These are phyloP conservation scores for Laguncularia racemosa DNA, from an alignment of 345 rosid species.

Conservation along the genomic window DNA sequence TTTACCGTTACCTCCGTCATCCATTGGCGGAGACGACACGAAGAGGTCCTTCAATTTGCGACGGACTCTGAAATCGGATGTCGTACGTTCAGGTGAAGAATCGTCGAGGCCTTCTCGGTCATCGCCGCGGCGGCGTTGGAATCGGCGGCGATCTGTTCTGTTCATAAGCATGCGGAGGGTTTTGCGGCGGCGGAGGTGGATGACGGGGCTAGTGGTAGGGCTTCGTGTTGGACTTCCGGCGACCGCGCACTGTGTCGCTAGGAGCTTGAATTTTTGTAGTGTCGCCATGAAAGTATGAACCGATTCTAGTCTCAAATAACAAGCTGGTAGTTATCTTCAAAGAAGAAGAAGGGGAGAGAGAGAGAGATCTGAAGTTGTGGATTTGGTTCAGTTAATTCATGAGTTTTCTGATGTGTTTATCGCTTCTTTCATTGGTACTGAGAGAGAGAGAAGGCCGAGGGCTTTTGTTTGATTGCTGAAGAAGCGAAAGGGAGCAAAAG, in stretches of 20 bases:
- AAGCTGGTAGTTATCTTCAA: neutral
- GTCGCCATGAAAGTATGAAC: slow-evolving; percentile 34
- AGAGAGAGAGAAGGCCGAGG: neutral
- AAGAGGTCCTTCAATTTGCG: slow-evolving; percentile 71
- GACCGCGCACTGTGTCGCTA: slow-evolving; percentile 76
- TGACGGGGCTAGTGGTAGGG: slow-evolving; percentile 72
- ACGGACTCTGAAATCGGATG: slow-evolving; percentile 26
- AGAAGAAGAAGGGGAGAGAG: neutral
- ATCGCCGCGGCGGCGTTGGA: slow-evolving; percentile 10
- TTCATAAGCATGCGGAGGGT: slow-evolving; percentile 80
- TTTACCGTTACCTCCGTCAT: slow-evolving; percentile 27
- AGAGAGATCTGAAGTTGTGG: neutral
- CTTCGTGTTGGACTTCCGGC: slow-evolving; percentile 59
- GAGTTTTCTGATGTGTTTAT: too few relatives aligned
- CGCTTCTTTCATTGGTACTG: too few relatives aligned
- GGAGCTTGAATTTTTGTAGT: slow-evolving; percentile 74
- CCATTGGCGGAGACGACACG: slow-evolving; percentile 52
- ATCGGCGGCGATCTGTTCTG: slow-evolving; percentile 38
- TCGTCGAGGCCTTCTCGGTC: slow-evolving; percentile 10
- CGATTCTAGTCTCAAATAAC: too few relatives aligned
- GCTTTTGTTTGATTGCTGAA: neutral
- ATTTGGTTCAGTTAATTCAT: too few relatives aligned
- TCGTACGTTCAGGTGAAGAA: slow-evolving; percentile 15
- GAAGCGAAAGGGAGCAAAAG: neutral
- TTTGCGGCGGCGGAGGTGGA: slow-evolving; percentile 83